Evolutionary conservation across 441 rosid species (phyloP), one percentile per base, ranked within the genome.

Genomic region (Aleurites moluccanus): DNA sequence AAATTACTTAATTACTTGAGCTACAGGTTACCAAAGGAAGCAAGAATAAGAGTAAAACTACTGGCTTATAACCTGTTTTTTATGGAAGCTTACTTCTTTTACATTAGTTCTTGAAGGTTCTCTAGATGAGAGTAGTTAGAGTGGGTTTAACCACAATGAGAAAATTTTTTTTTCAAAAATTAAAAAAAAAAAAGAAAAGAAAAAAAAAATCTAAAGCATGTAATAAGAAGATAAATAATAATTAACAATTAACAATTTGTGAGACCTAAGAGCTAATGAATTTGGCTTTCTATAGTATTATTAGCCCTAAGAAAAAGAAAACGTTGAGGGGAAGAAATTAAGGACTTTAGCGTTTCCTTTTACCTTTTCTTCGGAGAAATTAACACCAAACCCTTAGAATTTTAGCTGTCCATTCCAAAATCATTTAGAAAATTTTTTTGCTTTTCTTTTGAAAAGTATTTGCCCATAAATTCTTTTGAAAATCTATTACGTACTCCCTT

Each of bases 71-170:
- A 49, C 53, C 53, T 49, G 53, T 49, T 49, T 11, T 16, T 2
- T 6, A 38, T 38, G 53, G 5, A 49, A 49, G 53, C 53, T 49
- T 11, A 6, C 6, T 38, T 38, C 40, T 9, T 38, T 38, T 2
- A 33, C 4, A 33, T 33, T 33, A 33, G 4, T 33, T 38, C 40
- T 38, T 38, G 8, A 60, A 28, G 27, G 35, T 59, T 67, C 35
- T 30, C 47, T 14, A 55, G 50, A 25, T 64, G 15, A 30, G 64
- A 66, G 85, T 81, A 50, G 89, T 83, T 90, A 80, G 85, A 81
- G 89, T 72, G 77, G n/a, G 96, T 85, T 85, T 73, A 90, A 72
- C 92, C 70, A 69, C 82, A 80, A n/a, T 59, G 80, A 74, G 86
- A 86, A 89, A 83, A 53, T n/a, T n/a, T n/a, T n/a, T 69, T 40